Base-by-base conservation (phyloP, 805 yeast species). In the Candida hispaniensis region DNA sequence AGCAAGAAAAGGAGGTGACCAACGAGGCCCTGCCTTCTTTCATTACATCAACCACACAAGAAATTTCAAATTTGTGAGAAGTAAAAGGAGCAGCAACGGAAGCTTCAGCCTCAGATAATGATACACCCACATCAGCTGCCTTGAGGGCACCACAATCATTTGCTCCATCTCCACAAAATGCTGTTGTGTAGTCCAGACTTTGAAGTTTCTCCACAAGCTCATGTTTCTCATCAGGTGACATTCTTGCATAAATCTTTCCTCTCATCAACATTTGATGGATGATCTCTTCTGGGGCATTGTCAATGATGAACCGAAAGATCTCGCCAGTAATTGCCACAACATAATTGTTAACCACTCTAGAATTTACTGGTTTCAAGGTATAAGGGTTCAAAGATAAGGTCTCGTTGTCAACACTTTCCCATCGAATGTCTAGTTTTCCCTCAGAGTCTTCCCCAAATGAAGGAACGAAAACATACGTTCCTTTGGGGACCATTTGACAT, bases 101-200 rank as follows among this genome's bases (percentile, higher is more conserved):
- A 0, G 98, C 98, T 53, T 91, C 99, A 0, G 97, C 98, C 54
- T 91, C 98, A 17, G 94, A 81, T 30, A 91, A 60, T 0, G 97
- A 88, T 12, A 91, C 74, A 11, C 99, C 99, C 33, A 93, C 94
- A 59, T 91, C 94, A 0, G 98, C 97, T 9, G 95, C 94, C 50
- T 88, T 91, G 40, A 91, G 63, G 0, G 99, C 99, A 46, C 98
- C 98, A 59, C 97, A 91, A 53, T 91, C 99, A 57, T 91, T 91
- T 5, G 99, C 99, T 45, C 99, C 99, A 60, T 91, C 99, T 21
- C 99, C 99, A 59, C 97, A 91, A 56, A 91, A 91, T 2, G 96
- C 94, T 30, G 83, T 93, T 0, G 94, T 82, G 52, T 88, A 88
- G 49, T 86, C 95, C 13, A 91, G 52, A 14, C 64, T 67, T 54